A percentile compares a stretch with the other conserved stretches of the same genome.
Conservation (phyloP, 106 monocot genomes). For the Allium sativum region DNA sequence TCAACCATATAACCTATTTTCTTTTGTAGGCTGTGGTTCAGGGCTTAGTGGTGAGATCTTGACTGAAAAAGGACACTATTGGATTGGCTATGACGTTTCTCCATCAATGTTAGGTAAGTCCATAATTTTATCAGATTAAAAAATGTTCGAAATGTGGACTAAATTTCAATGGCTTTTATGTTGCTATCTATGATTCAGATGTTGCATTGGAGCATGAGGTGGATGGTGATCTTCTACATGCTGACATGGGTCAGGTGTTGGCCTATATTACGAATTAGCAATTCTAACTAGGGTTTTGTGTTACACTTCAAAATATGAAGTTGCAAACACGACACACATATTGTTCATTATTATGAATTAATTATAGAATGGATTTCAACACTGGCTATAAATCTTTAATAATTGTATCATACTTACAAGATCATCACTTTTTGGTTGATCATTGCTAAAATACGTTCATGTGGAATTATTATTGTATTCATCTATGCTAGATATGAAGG, state of each 20-base stretch:
- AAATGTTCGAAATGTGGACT: neutral
- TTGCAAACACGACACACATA: no score
- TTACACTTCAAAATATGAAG: no score
- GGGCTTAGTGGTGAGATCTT: constrained; percentile 95
- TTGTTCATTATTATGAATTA: no score
- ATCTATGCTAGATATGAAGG: no score
- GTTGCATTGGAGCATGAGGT: constrained; percentile 83
- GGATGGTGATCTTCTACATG: constrained; percentile 85
- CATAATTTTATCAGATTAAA: neutral
- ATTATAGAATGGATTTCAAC: no score
- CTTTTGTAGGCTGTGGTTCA: constrained; percentile 69
- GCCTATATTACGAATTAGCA: neutral
- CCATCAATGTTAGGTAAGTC: constrained; percentile 70
- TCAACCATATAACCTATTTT: neutral
- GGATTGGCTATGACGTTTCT: constrained; percentile 83
- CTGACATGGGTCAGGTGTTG: constrained; percentile 93
- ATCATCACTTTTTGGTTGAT: no score
- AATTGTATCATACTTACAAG: no score
- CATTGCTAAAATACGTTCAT: no score
- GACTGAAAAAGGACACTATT: constrained; percentile 80
- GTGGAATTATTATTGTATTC: no score
- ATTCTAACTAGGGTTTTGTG: no score
- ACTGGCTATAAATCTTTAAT: no score
- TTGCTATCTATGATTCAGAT: constrained; percentile 31
- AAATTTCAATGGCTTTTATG: neutral